These are phyloP conservation scores for Dioscorea zingiberensis DNA, from an alignment of 106 monocot species.

Conservation along the genomic window DNA sequence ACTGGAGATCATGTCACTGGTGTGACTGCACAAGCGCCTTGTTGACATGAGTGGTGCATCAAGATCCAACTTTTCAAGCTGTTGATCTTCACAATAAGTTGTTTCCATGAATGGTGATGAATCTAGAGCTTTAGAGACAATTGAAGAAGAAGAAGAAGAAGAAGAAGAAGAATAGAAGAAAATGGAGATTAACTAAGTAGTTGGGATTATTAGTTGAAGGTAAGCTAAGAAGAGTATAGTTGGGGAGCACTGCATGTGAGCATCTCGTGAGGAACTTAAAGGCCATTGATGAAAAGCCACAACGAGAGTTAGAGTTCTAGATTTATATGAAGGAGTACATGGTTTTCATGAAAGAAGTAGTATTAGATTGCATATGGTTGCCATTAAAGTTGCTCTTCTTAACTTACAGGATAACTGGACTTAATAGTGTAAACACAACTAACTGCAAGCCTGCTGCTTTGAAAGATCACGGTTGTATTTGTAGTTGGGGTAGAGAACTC, in stretches of 20 bases:
- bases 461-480: no score
- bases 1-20: neutral
- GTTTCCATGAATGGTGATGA: neutral
- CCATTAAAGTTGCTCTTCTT: neutral
- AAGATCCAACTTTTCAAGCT: conserved; percentile 22
- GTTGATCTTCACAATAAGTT: neutral
- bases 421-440: no score
- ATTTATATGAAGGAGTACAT: neutral
- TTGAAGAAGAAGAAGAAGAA: neutral
- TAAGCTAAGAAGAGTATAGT: neutral
- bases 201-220: neutral
- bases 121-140: neutral
- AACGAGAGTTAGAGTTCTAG: neutral
- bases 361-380: neutral
- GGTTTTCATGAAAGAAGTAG: neutral
- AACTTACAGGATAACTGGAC: no score
- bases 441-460: no score
- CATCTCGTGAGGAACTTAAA: neutral
- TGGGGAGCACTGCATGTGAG: neutral
- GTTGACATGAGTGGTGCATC: conserved; percentile 52
- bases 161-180: no score
- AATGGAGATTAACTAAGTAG: neutral
- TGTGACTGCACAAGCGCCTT: conserved; percentile 7
- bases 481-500: no score
- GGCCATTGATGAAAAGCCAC: neutral